Evolutionary conservation across 2,329 filamentous ascomycete species (phyloP), one percentile per base, ranked within the genome.

Genomic region (Intubia oerlemansii): DNA sequence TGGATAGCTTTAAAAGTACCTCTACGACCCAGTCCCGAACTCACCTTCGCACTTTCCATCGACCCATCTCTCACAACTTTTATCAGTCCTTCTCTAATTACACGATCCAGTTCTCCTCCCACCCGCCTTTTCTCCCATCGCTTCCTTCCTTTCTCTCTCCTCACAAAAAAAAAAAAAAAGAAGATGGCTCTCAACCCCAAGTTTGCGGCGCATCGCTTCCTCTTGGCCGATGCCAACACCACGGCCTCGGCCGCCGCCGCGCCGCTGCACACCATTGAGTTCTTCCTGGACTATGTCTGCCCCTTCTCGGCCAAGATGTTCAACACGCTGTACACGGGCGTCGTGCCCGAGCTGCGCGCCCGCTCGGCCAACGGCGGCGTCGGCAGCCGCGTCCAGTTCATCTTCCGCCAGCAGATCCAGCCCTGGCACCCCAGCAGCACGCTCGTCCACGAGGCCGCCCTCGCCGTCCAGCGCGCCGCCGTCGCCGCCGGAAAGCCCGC

Each of bases 361-460:
- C 69, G 70, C 41, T 70, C 76, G 37, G 41, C 53, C 15, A 59
- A 56, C 47, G 21, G 18, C 13, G 18, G 18, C 5, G 47, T 56
- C 10, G 39, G 56, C 34, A 20, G 25, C 28, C 61, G 59, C 35
- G 54, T 92, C 3, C 62, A 77, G 41, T 59, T 91, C 40, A 66
- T 95, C 43, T 79, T 93, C 59, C 75, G 84, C 28, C 84, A 85
- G 48, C 82, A 92, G 48, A 68, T 93, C 43, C 82, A 92, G 55
- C 81, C 82, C 10, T 92, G 85, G 85, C 84, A 95, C 53, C 85
- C 85, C 2, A 81, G 76, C 13, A 82, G 70, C 23, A 82, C 76
- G 6, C 61, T 82, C 9, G 59, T 66, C 32, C 79, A 85, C 55
- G 85, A 95, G 61, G 77, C 82, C 18, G 84, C 59, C 4, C 64